A percentile compares a stretch with the other conserved stretches of the same genome.
Conservation (phyloP, 1,139 yeast species). For the Yamadazyma aaseri region DNA sequence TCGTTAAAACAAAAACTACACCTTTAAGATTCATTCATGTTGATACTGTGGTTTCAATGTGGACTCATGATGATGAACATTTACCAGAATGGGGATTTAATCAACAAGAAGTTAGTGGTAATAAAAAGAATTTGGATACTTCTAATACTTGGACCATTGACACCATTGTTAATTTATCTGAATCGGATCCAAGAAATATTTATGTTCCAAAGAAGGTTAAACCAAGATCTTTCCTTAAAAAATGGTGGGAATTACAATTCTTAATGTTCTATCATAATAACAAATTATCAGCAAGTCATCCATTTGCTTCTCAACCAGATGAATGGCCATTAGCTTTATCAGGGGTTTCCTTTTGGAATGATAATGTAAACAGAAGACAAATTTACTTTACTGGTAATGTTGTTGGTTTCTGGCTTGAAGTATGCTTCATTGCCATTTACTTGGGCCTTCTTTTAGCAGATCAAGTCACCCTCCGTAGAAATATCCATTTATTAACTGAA, state of each 20-base stretch:
- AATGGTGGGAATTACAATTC: conserved; percentile 87
- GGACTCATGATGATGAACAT: conserved; percentile 83
- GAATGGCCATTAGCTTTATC: conserved; percentile 91
- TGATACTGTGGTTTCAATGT: conserved; percentile 88
- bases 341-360: conserved; percentile 97
- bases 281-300: conserved; percentile 82
- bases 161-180: conserved; percentile 56
- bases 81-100: conserved; percentile 94
- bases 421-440: conserved; percentile 63
- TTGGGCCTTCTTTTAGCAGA: conserved; percentile 67
- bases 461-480: conserved; percentile 75
- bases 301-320: conserved; percentile 91
- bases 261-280: conserved; percentile 93
- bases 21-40: conserved; percentile 72
- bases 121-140: conserved; percentile 69
- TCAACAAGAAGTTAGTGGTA: conserved; percentile 95
- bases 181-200: conserved; percentile 57
- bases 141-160: conserved; percentile 78
- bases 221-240: conserved; percentile 68
- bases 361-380: conserved; percentile 61
- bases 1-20: conserved; percentile 68
- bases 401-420: conserved; percentile 90
- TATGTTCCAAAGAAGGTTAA: conserved; percentile 60
- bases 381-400: conserved; percentile 90
- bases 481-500: conserved; percentile 54